A percentile compares a stretch with the other conserved stretches of the same genome.
phyloP scores from a whole-genome alignment of 129 eudicot genomes.

The Tanacetum coccineum region DNA sequence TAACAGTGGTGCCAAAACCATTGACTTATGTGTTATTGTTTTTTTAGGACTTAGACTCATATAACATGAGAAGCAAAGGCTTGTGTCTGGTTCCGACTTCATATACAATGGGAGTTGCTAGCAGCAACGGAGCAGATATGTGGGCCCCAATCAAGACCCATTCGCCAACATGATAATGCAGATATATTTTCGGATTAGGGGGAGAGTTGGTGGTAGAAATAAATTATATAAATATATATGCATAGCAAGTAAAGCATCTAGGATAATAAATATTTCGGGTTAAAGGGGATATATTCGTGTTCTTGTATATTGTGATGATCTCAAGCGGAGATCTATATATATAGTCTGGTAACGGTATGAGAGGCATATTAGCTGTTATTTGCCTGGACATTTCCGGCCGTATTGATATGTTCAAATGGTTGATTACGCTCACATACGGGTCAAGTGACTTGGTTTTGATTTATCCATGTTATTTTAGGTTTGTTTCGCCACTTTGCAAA shows the following conservation, averaged over 20 bases:
- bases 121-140: constrained; percentile 93
- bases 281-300: constrained; percentile 18
- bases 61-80: constrained; percentile 68
- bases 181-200: constrained; percentile 16
- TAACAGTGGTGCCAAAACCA: background rate
- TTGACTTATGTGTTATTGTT: background rate
- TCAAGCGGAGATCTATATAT: constrained; percentile 18
- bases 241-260: constrained; percentile 23
- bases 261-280: background rate
- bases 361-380: background rate
- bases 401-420: background rate
- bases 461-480: too few relatives aligned
- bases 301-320: constrained; percentile 6
- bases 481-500: too few relatives aligned
- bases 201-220: constrained; percentile 27
- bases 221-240: constrained; percentile 9
- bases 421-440: too few relatives aligned
- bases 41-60: constrained; percentile 42
- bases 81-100: constrained; percentile 71
- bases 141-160: constrained; percentile 91
- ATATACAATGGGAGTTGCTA: constrained; percentile 53
- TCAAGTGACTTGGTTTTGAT: too few relatives aligned
- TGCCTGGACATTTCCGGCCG: background rate
- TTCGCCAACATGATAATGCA: constrained; percentile 33
- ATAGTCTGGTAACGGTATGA: background rate